Evolutionary conservation across 2,329 filamentous ascomycete genomes (phyloP), one percentile per base, ranked within the genome.

Genomic region (Pseudogymnoascus sp.): DNA sequence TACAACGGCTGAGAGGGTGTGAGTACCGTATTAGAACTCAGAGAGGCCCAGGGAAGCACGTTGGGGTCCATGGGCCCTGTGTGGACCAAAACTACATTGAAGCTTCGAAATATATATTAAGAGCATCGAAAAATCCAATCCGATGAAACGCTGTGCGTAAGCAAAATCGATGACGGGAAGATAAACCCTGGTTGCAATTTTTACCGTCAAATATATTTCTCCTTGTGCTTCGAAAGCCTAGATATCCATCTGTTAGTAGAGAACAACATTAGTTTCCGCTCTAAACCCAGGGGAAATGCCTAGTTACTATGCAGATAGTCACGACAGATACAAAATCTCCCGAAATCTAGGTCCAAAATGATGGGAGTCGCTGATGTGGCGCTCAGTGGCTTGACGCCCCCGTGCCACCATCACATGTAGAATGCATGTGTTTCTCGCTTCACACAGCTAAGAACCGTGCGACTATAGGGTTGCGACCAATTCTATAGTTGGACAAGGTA

Each of bases 371-470:
- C 16, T 55, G 16, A 33, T 55, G 45, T 33, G 16, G 49, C 35
- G 49, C 7, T 55, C 25, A 55, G 28, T 33, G 14, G 18, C 45
- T 55, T 55, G 25, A 55, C 25, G 8, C 25, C 25, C 25, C 28
- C 49, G 49, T 55, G 49, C 49, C 49, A 55, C 49, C 49, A 33
- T 55, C 49, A 55, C 49, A 55, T 55, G 49, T 31, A 14, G 49
- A 35, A 55, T 35, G 49, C 49, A 55, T 11, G 28, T 35, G 49
- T 55, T 35, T 16, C 49, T 55, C n/a, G 28, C 28, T 21, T 55
- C 28, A 14, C 18, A 21, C 25, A 33, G 18, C 25, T 18, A 14
- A 12, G 6, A 55, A 7, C 49, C 49, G 9, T 35, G 12, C 49
- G 11, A 33, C 28, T 33, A 9, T 35, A 55, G 16, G 16, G n/a